These are phyloP conservation scores for Phytopythium chamaehyphon DNA, from an alignment of 352 stramenopile species.

Conservation along the genomic window DNA sequence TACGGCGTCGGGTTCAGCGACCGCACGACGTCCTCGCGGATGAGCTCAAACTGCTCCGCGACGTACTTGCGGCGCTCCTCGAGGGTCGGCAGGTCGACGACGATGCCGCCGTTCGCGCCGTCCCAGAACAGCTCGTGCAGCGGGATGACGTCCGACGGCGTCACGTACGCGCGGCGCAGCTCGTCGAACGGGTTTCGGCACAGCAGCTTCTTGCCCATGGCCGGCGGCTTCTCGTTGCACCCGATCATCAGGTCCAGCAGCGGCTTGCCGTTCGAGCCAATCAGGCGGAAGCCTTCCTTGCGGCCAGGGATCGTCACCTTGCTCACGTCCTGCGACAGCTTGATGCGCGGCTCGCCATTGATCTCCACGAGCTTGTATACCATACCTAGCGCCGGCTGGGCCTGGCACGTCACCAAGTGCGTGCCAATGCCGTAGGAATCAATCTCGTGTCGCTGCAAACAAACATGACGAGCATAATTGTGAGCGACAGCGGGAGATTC, in stretches of 20 bases:
- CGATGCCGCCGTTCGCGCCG: slow-evolving; percentile 66
- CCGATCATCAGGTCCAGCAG: slow-evolving; percentile 91
- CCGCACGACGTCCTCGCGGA: slow-evolving; percentile 93
- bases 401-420: slow-evolving; percentile 97
- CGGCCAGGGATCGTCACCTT: slow-evolving; percentile 94
- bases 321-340: slow-evolving; percentile 95
- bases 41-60: slow-evolving; percentile 88
- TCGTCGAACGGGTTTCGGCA: slow-evolving; percentile 96
- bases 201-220: slow-evolving; percentile 85
- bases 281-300: slow-evolving; percentile 90
- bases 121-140: slow-evolving; percentile 93
- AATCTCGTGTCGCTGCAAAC: slow-evolving; percentile 89
- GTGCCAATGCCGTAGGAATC: slow-evolving; percentile 96
- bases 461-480: slow-evolving; percentile 11
- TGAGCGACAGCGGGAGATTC: slow-evolving; percentile 3
- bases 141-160: slow-evolving; percentile 83
- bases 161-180: slow-evolving; percentile 93
- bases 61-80: slow-evolving; percentile 87
- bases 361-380: slow-evolving; percentile 99
- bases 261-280: slow-evolving; percentile 83
- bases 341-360: slow-evolving; percentile 94
- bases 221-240: slow-evolving; percentile 75
- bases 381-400: slow-evolving; percentile 97
- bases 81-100: slow-evolving; percentile 59
- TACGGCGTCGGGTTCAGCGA: slow-evolving; percentile 95